phyloP scores from a whole-genome alignment of 768 basidiomycete species.

The Hortiboletus campestris region DNA sequence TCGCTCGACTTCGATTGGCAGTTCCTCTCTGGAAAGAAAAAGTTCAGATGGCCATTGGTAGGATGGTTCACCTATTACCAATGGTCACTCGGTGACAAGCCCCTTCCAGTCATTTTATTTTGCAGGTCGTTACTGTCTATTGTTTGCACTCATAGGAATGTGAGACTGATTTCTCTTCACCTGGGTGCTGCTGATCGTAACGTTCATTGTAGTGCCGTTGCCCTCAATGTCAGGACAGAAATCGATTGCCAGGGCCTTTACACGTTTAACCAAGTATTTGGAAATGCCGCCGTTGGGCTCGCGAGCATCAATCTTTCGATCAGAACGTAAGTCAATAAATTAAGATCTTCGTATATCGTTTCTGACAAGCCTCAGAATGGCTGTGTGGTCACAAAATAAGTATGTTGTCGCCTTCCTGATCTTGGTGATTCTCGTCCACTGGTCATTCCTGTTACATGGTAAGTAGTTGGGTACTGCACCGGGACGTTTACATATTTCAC shows the following conservation, averaged over 20 bases:
- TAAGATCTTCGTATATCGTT: neutral
- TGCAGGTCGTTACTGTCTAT: constrained; percentile 60
- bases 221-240: constrained; percentile 56
- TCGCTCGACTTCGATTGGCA: constrained; percentile 66
- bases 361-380: constrained; percentile 46
- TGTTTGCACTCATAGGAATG: constrained; percentile 70
- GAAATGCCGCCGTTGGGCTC: constrained; percentile 65
- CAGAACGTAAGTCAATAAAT: constrained; percentile 50
- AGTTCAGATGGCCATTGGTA: constrained; percentile 70
- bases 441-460: constrained; percentile 72
- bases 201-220: constrained; percentile 42
- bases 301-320: constrained; percentile 71
- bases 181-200: neutral
- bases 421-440: constrained; percentile 62
- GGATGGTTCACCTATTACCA: neutral
- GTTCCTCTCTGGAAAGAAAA: constrained; percentile 52
- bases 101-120: constrained; percentile 60
- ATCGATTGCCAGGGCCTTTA: constrained; percentile 68
- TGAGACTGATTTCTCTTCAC: constrained; percentile 33
- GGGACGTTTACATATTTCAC: neutral
- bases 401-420: constrained; percentile 53
- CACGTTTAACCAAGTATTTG: constrained; percentile 64
- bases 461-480: neutral
- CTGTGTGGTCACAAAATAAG: constrained; percentile 63
- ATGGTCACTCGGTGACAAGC: neutral